Conservation (phyloP, 1,139 yeast genomes). For the Saccharomycopsis phalli region DNA sequence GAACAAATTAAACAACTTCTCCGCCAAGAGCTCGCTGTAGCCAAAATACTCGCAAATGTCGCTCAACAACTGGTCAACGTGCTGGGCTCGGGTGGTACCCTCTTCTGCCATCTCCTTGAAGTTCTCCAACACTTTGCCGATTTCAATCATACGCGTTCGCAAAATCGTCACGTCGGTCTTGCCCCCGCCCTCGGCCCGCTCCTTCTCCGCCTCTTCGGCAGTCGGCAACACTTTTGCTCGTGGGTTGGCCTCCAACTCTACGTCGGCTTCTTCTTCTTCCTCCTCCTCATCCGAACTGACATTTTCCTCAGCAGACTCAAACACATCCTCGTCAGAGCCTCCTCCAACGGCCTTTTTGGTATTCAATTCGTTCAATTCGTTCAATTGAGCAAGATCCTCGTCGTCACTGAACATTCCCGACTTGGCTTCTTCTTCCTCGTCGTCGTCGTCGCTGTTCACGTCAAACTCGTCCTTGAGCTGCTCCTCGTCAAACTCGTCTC, state of each 20-base stretch:
- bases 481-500: conserved; percentile 37
- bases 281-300: conserved; percentile 76
- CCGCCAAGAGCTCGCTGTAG: conserved; percentile 91
- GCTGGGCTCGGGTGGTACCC: conserved; percentile 78
- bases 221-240: conserved; percentile 63
- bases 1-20: conserved; percentile 80
- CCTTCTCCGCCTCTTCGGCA: conserved; percentile 45
- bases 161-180: conserved; percentile 73
- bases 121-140: conserved; percentile 91
- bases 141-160: conserved; percentile 91
- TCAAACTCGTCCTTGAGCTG: conserved; percentile 49
- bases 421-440: conserved; percentile 40
- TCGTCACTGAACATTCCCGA: conserved; percentile 66
- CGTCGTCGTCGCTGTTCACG: conserved; percentile 39
- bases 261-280: conserved; percentile 70
- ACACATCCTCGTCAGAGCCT: conserved; percentile 53
- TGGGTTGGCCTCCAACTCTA: conserved; percentile 67
- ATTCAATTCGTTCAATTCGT: conserved; percentile 78
- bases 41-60: conserved; percentile 95
- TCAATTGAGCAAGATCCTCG: conserved; percentile 64
- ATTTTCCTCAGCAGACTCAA: conserved; percentile 67
- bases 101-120: conserved; percentile 78
- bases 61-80: conserved; percentile 61
- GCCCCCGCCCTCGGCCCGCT: conserved; percentile 36
- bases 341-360: conserved; percentile 56